Evolutionary conservation across 2,329 filamentous ascomycete genomes (phyloP).

Genomic region (Laburnicola sp.): DNA sequence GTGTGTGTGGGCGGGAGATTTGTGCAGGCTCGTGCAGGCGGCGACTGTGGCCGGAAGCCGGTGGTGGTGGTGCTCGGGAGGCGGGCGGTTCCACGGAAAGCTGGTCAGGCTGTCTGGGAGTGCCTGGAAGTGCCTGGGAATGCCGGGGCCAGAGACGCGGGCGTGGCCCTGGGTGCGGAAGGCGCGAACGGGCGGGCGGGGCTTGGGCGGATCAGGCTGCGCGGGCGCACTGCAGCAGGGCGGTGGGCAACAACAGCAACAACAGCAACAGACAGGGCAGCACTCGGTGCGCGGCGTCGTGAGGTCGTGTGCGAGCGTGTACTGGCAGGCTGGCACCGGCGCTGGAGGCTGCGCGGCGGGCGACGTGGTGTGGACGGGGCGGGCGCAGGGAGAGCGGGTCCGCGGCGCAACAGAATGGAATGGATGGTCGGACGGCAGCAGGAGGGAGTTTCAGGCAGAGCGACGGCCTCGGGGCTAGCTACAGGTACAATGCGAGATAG

Average conservation of each 20-base stretch:
- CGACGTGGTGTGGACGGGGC: constrained; percentile 2
- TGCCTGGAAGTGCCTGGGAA: not conserved
- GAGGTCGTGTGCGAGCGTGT: not conserved
- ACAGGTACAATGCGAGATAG: no score
- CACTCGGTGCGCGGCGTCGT: not conserved
- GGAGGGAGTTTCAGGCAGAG: constrained; percentile 12
- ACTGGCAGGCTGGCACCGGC: constrained; percentile 3
- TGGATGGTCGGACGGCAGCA: constrained; percentile 1
- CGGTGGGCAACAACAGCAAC: no score
- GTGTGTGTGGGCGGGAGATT: constrained; percentile 6
- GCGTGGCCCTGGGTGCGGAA: not conserved
- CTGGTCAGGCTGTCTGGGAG: no score
- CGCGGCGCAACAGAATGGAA: not conserved
- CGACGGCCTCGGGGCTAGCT: not conserved
- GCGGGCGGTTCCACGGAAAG: not conserved
- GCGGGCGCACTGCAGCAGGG: no score
- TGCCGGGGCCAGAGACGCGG: not conserved
- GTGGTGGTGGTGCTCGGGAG: not conserved
- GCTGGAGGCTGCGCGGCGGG: not conserved
- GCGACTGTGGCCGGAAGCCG: not conserved
- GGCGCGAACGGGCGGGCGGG: constrained; percentile 6
- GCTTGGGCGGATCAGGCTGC: constrained; percentile 4
- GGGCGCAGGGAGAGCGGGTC: constrained; percentile 10
- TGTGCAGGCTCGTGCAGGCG: constrained; percentile 11
- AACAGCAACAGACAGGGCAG: not conserved